Conservation (phyloP, 352 stramenopile genomes). For the Aphanomyces stellatus region DNA sequence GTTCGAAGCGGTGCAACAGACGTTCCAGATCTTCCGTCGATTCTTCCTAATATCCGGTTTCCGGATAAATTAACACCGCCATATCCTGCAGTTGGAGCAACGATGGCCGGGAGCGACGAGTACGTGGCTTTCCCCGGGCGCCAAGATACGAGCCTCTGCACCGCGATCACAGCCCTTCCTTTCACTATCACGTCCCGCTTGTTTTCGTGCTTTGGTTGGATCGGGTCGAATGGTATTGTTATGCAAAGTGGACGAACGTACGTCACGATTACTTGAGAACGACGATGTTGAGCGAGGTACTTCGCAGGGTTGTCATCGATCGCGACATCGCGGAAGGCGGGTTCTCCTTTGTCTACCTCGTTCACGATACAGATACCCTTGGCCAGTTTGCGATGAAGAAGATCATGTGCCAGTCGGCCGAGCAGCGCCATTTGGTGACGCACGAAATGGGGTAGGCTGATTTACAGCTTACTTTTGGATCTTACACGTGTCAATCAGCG, state of each 20-base stretch:
- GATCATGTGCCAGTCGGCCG: slow-evolving; percentile 73
- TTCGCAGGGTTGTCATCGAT: slow-evolving; percentile 47
- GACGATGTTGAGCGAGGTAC: not conserved
- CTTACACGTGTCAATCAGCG: slow-evolving; percentile 5
- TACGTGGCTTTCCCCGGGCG: slow-evolving; percentile 13
- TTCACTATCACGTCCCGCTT: slow-evolving; percentile 49
- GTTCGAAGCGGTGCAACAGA: not conserved
- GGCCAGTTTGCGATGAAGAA: slow-evolving; percentile 86
- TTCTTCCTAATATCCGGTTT: slow-evolving; percentile 1
- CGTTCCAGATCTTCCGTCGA: too few species aligned
- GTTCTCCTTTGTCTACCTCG: slow-evolving; percentile 81
- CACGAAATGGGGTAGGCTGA: slow-evolving; percentile 55
- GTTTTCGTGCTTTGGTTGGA: slow-evolving; percentile 61
- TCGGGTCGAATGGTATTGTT: slow-evolving; percentile 35
- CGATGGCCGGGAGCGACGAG: not conserved
- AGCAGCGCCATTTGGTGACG: slow-evolving; percentile 72
- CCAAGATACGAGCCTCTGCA: slow-evolving; percentile 26
- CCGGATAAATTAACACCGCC: not conserved
- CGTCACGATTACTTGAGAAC: not conserved
- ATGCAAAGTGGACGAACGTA: slow-evolving; percentile 75
- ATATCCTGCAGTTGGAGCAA: not conserved
- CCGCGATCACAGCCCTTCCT: slow-evolving; percentile 48
- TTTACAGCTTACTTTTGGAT: not conserved
- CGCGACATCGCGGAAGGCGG: slow-evolving; percentile 76
- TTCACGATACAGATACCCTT: slow-evolving; percentile 56